phyloP scores from a whole-genome alignment of 768 basidiomycete species.

The Krasilnikovozyma curviuscula region DNA sequence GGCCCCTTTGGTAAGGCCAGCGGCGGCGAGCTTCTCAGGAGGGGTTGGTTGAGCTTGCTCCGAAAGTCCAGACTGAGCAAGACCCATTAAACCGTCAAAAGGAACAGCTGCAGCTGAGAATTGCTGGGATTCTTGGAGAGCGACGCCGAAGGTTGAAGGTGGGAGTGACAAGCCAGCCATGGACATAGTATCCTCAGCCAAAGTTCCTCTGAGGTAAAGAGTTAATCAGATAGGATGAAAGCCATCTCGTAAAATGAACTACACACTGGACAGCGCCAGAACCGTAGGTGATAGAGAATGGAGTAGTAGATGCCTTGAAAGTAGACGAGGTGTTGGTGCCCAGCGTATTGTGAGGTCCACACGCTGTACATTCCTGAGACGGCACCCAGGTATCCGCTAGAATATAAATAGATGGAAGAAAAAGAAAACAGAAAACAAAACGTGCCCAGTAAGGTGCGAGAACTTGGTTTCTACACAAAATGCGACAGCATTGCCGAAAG shows the following conservation, averaged over 20 bases:
- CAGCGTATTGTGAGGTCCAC: constrained; percentile 47
- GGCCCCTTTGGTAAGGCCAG: constrained; percentile 39
- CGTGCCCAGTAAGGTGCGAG: no score
- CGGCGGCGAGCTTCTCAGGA: constrained; percentile 45
- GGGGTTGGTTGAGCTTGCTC: constrained; percentile 46
- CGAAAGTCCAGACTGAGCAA: constrained; percentile 51
- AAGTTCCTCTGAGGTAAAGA: constrained; percentile 44
- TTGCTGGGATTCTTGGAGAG: constrained; percentile 22
- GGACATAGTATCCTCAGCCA: constrained; percentile 43
- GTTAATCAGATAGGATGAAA: constrained; percentile 21
- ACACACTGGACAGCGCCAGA: constrained; percentile 10
- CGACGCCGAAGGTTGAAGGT: constrained; percentile 49
- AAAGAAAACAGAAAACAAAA: no score
- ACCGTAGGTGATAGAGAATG: constrained; percentile 48
- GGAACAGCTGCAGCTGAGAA: constrained; percentile 15
- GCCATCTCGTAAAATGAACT: neutral
- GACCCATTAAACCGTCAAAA: constrained; percentile 51
- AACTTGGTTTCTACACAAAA: no score
- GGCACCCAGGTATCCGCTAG: constrained; percentile 48
- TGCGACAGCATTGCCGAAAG: no score
- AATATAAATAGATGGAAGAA: no score
- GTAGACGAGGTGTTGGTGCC: constrained; percentile 42
- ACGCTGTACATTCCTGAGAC: constrained; percentile 11
- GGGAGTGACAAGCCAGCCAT: constrained; percentile 43
- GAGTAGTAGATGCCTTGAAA: constrained; percentile 36